Base-by-base conservation (phyloP, 2,329 filamentous ascomycete species). In the Penicillium aurantiogriseum region DNA sequence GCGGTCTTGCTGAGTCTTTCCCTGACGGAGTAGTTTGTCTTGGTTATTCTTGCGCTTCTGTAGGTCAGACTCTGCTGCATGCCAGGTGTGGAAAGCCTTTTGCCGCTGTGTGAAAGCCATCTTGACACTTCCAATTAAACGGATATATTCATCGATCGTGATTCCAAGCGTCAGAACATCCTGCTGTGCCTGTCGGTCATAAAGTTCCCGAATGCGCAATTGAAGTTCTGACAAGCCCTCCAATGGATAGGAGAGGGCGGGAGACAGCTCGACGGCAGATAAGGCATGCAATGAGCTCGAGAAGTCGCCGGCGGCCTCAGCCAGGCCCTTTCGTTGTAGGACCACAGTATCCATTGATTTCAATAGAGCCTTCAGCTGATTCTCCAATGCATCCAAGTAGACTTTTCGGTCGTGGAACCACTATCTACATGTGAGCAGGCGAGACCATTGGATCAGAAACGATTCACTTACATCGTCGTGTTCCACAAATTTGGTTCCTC, bases 331-430 rank as follows among this genome's bases (percentile, higher is more conserved):
- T 57, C 94, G 88, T 76, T 99, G 94, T 36, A 83, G 83, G 2
- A 99, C 90, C 73, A 99, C 95, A 6, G 87, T 89, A 69, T 99
- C 94, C 77, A 96, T 95, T 19, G 92, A 90, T 77, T 97, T 97
- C 68, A 97, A 83, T 17, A 97, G 81, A 10, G 90, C 88, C 73
- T 92, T 96, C 59, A 97, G 83, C 74, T 97, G 93, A 67, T 86
- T 92, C 71, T 97, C 92, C 38, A 97, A 83, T 5, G 92, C 92
- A 73, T 99, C 94, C 11, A 99, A 84, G 71, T 99, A 99, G 54
- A 97, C 85, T 69, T 88, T 91, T 60, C 94, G 91, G 66, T 99
- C 94, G 68, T 99, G 93, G 78, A 99, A 99, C 94, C 93, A 99
- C 88, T 92, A 58, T 29, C 13, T 4, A 50, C 15, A 15, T 15